Evolutionary conservation across 805 yeast genomes (phyloP).

Genomic region (Ogataea pini): DNA sequence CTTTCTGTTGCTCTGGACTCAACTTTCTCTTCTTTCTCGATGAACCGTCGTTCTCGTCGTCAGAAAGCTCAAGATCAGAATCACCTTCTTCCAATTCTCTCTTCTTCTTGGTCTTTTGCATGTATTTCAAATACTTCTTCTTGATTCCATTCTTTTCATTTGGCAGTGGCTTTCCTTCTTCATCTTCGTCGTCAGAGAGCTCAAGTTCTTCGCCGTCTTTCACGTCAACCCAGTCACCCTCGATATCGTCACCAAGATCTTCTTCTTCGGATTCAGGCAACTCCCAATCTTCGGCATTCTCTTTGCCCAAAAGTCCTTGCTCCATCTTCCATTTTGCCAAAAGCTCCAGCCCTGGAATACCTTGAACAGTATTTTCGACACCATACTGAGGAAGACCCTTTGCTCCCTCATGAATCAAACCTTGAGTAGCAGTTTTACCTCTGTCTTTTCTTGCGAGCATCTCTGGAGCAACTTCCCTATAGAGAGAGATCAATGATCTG

Average conservation of each 20-base stretch:
- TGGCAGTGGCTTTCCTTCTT: conserved; percentile 35
- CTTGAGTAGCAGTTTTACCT: conserved; percentile 90
- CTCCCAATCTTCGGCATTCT: conserved; percentile 62
- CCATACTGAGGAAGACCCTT: conserved; percentile 66
- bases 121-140: conserved; percentile 37
- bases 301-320: conserved; percentile 54
- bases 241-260: conserved; percentile 57
- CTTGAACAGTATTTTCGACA: conserved; percentile 64
- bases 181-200: conserved; percentile 53
- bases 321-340: conserved; percentile 81
- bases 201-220: conserved; percentile 79
- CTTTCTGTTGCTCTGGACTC: conserved; percentile 30
- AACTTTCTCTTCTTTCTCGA: conserved; percentile 38
- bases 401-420: conserved; percentile 57
- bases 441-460: conserved; percentile 89
- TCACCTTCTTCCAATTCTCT: conserved; percentile 37
- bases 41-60: conserved; percentile 38
- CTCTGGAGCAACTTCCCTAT: conserved; percentile 95
- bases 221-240: conserved; percentile 90
- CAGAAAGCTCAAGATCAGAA: conserved; percentile 55
- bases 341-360: conserved; percentile 89
- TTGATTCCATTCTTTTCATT: conserved; percentile 37
- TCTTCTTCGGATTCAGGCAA: conserved; percentile 59
- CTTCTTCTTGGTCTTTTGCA: conserved; percentile 33
- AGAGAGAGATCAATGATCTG: conserved; percentile 77